A percentile compares a stretch with the other conserved stretches of the same genome.
These are phyloP conservation scores for Trichosporon sp. DNA, from an alignment of 1,284 basidiomycete species.

Conservation along the genomic window DNA sequence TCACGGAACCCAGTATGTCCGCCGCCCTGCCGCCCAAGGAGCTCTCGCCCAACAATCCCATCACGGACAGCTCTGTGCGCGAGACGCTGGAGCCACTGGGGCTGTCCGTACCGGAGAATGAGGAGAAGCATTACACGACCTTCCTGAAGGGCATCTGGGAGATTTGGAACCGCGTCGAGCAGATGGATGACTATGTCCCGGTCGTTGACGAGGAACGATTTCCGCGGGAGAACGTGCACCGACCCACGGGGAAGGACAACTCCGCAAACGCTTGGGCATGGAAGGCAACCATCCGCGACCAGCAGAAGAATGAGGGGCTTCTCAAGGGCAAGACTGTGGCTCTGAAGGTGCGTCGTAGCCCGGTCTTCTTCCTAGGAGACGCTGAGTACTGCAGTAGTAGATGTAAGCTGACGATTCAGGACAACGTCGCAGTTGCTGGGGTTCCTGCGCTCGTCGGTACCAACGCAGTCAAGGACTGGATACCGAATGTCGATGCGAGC, in stretches of 20 bases:
- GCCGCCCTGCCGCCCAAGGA: slow-evolving; percentile 34
- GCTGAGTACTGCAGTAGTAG: background rate
- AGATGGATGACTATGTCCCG: slow-evolving; percentile 44
- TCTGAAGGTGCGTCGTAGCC: slow-evolving; percentile 36
- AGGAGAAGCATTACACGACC: slow-evolving; percentile 30
- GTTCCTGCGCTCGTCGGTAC: slow-evolving; percentile 46
- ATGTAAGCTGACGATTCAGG: slow-evolving; percentile 24
- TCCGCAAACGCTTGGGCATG: slow-evolving; percentile 43
- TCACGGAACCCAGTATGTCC: slow-evolving; percentile 29
- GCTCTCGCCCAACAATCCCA: slow-evolving; percentile 39
- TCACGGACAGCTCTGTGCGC: slow-evolving; percentile 33
- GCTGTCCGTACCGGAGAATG: slow-evolving; percentile 21
- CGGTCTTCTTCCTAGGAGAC: background rate
- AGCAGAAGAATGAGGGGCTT: slow-evolving; percentile 23
- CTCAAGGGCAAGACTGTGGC: slow-evolving; percentile 42
- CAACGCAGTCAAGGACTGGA: slow-evolving; percentile 40
- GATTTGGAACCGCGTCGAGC: slow-evolving; percentile 40
- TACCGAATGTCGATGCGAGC: slow-evolving; percentile 57
- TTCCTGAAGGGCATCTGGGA: slow-evolving; percentile 43
- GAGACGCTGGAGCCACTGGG: slow-evolving; percentile 33
- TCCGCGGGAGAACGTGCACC: slow-evolving; percentile 35
- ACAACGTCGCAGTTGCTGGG: slow-evolving; percentile 41
- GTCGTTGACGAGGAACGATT: slow-evolving; percentile 38
- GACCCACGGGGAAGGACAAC: slow-evolving; percentile 35
- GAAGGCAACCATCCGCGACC: slow-evolving; percentile 30